phyloP scores from a whole-genome alignment of 164 flowering plant genomes.

The Berberis thunbergii region DNA sequence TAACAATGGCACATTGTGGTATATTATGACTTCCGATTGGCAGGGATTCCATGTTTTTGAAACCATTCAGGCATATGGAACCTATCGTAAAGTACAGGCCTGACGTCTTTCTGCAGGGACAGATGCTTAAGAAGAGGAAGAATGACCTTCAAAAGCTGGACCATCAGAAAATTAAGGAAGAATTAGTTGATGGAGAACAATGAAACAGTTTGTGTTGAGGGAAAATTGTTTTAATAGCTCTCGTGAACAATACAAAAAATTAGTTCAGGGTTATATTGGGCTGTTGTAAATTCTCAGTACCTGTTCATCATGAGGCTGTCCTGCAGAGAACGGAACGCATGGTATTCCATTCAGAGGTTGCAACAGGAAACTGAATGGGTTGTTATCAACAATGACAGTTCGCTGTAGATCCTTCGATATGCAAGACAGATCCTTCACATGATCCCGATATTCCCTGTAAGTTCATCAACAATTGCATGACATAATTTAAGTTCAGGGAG shows the following conservation, averaged over 20 bases:
- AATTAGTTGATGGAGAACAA: neutral
- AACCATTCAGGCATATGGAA: conserved; percentile 98
- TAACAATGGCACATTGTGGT: neutral
- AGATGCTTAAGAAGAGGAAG: conserved; percentile 90
- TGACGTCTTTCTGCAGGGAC: conserved; percentile 69
- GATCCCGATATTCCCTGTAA: conserved; percentile 78
- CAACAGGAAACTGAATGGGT: conserved; percentile 93
- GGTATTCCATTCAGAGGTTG: conserved; percentile 95
- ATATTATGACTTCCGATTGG: conserved; percentile 1
- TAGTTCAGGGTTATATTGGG: neutral
- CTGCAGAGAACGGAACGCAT: conserved; percentile 86
- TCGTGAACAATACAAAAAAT: no score
- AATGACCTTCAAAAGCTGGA: conserved; percentile 76
- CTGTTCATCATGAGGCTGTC: conserved; percentile 86
- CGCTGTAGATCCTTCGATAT: conserved; percentile 65
- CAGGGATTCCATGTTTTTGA: conserved; percentile 77
- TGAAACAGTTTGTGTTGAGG: neutral
- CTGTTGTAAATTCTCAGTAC: conserved; percentile 21
- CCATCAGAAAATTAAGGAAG: neutral
- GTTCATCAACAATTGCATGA: neutral
- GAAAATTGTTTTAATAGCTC: neutral
- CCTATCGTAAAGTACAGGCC: conserved; percentile 66
- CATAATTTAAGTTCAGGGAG: no score
- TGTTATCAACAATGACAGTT: conserved; percentile 84
- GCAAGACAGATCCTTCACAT: conserved; percentile 83